A percentile compares a stretch with the other conserved stretches of the same genome.
Conservation (phyloP, 1,284 basidiomycete species). For the Cutaneotrichosporon cavernicola region DNA sequence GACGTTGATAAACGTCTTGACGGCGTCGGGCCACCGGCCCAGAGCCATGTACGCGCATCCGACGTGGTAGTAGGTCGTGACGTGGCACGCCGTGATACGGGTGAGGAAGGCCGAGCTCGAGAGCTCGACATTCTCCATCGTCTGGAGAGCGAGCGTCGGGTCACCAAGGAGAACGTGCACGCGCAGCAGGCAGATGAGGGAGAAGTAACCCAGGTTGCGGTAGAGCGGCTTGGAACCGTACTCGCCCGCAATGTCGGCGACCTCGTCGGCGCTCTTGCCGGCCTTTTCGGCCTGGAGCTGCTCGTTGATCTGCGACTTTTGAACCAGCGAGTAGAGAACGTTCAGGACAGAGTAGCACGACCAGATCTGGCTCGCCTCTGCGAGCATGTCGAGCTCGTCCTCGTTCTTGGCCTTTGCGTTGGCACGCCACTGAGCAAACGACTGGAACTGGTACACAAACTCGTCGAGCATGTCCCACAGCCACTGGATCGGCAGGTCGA, state of each 20-base stretch:
- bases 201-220: constrained; percentile 96
- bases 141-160: constrained; percentile 84
- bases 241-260: constrained; percentile 81
- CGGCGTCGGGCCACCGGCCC: constrained; percentile 89
- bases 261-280: constrained; percentile 77
- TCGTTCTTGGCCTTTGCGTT: constrained; percentile 82
- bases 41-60: constrained; percentile 97
- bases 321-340: constrained; percentile 95
- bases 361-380: constrained; percentile 79
- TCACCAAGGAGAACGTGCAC: constrained; percentile 96
- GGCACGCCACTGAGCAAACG: constrained; percentile 87
- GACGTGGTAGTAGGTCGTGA: constrained; percentile 80
- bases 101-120: constrained; percentile 77
- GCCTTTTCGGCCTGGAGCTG: constrained; percentile 79
- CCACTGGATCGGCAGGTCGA: constrained; percentile 96
- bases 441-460: constrained; percentile 98
- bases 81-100: constrained; percentile 89
- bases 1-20: constrained; percentile 86
- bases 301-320: constrained; percentile 94
- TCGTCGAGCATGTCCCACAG: constrained; percentile 98
- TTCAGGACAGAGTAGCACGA: constrained; percentile 96
- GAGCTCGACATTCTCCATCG: constrained; percentile 90
- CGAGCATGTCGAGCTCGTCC: constrained; percentile 79
- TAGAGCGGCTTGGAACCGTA: constrained; percentile 88
- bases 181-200: constrained; percentile 87